Evolutionary conservation across 768 basidiomycete species (phyloP).

Genomic region (Serendipita vermifera): DNA sequence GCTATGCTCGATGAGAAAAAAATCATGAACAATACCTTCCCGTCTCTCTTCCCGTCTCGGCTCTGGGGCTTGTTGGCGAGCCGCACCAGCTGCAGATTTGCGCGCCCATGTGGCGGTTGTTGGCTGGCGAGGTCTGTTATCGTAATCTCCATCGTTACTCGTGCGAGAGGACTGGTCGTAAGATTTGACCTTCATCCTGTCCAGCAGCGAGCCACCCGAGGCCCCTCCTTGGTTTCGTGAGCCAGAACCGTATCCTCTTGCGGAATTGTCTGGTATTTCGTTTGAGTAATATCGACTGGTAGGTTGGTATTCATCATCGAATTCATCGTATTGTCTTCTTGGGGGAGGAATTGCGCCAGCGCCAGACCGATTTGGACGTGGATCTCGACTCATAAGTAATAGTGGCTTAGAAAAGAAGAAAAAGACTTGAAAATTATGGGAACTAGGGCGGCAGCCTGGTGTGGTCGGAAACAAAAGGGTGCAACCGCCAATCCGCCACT

Average conservation of each 20-base stretch:
- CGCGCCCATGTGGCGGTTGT: neutral
- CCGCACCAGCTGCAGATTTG: neutral
- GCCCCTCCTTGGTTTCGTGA: neutral
- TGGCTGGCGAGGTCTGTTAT: constrained; percentile 2
- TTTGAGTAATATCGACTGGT: neutral
- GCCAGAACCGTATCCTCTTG: neutral
- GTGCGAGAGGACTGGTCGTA: constrained; percentile 32
- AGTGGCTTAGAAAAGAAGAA: neutral
- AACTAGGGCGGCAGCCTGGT: neutral
- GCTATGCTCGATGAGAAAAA: too few species aligned
- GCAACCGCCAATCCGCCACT: too few species aligned
- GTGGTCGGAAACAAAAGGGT: constrained; percentile 6
- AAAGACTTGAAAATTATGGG: neutral
- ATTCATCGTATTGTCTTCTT: neutral
- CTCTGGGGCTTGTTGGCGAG: neutral
- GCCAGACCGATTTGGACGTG: neutral
- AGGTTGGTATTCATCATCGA: neutral
- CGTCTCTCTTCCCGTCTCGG: neutral
- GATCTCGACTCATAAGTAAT: neutral
- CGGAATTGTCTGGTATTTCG: neutral
- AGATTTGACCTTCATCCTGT: constrained; percentile 24
- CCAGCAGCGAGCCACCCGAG: constrained; percentile 23
- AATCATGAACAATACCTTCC: too few species aligned
- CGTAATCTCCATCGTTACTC: constrained; percentile 32
- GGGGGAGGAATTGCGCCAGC: neutral